Conservation (phyloP, 1,284 basidiomycete genomes). For the Moniliophthora roreri region DNA sequence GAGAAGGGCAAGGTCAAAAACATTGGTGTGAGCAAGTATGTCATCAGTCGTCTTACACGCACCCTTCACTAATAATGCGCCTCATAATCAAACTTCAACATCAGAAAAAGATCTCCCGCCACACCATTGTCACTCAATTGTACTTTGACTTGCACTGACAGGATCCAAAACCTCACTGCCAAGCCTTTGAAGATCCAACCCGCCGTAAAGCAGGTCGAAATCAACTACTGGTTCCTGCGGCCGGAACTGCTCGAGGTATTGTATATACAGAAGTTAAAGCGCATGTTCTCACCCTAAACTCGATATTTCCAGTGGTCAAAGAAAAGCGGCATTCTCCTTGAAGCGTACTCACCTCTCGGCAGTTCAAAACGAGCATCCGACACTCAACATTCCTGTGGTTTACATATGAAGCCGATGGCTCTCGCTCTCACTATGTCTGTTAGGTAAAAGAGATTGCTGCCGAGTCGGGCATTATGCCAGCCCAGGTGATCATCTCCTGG, state of each 20-base stretch:
- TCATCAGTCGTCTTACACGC: not conserved
- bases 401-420: no score
- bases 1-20: slow-evolving; percentile 79
- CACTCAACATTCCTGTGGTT: slow-evolving; percentile 53
- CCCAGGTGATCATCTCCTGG: slow-evolving; percentile 79
- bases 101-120: slow-evolving; percentile 25
- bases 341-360: slow-evolving; percentile 82
- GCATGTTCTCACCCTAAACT: not conserved
- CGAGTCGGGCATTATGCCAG: slow-evolving; percentile 68
- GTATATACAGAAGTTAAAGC: not conserved
- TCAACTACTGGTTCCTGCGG: slow-evolving; percentile 82
- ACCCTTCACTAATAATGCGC: not conserved
- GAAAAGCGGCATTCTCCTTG: slow-evolving; percentile 64
- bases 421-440: not conserved
- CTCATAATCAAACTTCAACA: slow-evolving; percentile 48
- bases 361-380: slow-evolving; percentile 59
- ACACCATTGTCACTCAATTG: not conserved
- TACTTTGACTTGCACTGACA: not conserved
- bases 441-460: slow-evolving; percentile 60
- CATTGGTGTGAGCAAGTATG: slow-evolving; percentile 80
- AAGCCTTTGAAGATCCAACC: slow-evolving; percentile 39
- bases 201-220: slow-evolving; percentile 81
- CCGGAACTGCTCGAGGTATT: slow-evolving; percentile 70
- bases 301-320: slow-evolving; percentile 50
- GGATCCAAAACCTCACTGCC: not conserved